Evolutionary conservation across 306 rosid genomes (phyloP).

Genomic region (Pyrus bretschneideri): DNA sequence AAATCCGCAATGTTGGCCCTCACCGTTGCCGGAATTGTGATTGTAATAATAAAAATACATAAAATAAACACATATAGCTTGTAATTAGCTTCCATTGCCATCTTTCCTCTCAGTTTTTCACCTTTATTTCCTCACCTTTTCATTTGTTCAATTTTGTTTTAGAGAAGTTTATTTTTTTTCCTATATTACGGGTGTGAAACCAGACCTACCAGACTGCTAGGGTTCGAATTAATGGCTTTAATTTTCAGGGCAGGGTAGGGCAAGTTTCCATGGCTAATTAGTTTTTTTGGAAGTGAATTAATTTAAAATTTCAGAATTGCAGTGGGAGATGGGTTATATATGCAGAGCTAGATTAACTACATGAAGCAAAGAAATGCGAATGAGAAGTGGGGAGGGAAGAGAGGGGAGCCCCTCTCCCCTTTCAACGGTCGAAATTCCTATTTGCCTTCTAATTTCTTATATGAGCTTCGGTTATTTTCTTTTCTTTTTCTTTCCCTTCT

Average conservation of each 20-base stretch:
- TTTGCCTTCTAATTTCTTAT: conserved; percentile 4
- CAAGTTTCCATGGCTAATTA: not conserved
- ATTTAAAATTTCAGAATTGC: not conserved
- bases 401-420: conserved; percentile 21
- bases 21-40: conserved; percentile 8
- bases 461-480: not conserved
- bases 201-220: not conserved
- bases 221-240: not conserved
- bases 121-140: not conserved
- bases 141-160: not conserved
- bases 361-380: conserved; percentile 11
- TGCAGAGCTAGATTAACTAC: not conserved
- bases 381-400: conserved; percentile 24
- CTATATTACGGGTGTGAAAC: not conserved
- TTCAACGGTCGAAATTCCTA: not conserved
- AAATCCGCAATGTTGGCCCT: conserved; percentile 28
- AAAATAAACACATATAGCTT: conserved; percentile 26
- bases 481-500: not conserved
- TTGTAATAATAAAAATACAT: conserved; percentile 12
- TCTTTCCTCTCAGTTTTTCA: not conserved
- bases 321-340: not conserved
- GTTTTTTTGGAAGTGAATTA: not conserved
- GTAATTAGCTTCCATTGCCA: conserved; percentile 13
- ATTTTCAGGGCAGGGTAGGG: not conserved
- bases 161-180: not conserved